Evolutionary conservation across 176 grass and related monocot genomes (phyloP).

Genomic region (Panicum miliaceum): DNA sequence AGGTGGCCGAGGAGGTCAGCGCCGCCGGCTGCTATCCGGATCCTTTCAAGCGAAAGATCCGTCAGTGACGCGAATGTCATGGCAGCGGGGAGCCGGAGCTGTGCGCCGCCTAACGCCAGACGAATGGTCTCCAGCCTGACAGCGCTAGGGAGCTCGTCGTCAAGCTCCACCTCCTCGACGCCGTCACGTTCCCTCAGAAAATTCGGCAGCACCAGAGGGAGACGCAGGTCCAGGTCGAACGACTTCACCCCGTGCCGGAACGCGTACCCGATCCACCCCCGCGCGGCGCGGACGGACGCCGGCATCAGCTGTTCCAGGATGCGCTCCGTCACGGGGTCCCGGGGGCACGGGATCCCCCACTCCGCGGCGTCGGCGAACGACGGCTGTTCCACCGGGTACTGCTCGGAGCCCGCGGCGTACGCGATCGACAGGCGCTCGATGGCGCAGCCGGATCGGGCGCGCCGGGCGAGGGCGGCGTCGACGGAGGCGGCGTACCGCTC

Average conservation of each 20-base stretch:
- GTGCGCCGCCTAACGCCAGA: background rate
- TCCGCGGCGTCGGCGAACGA: background rate
- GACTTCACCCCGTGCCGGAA: background rate
- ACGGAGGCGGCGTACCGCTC: background rate
- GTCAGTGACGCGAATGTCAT: background rate
- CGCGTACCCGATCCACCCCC: background rate
- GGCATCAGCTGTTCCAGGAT: background rate
- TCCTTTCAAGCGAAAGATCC: background rate
- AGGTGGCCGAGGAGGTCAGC: background rate
- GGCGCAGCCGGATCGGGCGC: background rate
- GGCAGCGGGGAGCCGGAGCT: background rate
- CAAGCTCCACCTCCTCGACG: background rate
- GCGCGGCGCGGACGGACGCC: background rate
- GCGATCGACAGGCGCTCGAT: background rate
- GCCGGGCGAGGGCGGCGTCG: background rate
- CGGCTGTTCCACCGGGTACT: too few relatives aligned
- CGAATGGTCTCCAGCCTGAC: background rate
- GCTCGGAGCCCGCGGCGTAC: background rate
- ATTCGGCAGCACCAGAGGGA: fast-evolving
- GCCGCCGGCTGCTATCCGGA: background rate
- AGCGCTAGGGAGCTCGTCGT: background rate
- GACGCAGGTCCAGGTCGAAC: background rate
- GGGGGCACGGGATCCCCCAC: too few relatives aligned
- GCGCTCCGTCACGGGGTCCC: too few relatives aligned
- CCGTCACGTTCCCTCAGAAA: background rate